These are phyloP conservation scores for Cephaloascus albidus DNA, from an alignment of 805 yeast species.

Conservation along the genomic window DNA sequence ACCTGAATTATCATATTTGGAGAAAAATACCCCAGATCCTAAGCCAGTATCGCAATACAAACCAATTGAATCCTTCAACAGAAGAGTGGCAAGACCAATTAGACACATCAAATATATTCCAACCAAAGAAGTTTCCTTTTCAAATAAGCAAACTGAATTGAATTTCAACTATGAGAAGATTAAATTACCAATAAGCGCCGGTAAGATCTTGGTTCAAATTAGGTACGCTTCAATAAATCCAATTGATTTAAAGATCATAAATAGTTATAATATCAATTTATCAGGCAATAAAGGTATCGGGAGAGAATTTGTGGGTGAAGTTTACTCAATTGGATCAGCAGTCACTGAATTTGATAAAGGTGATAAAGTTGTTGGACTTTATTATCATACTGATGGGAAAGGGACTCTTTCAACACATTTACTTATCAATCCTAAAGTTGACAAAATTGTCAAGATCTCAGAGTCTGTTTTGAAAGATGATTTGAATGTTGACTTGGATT, in stretches of 20 bases:
- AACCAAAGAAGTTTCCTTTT: slow-evolving; percentile 35
- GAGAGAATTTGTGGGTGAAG: slow-evolving; percentile 56
- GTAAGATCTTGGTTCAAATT: slow-evolving; percentile 48
- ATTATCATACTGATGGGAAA: slow-evolving; percentile 37
- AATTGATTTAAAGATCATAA: slow-evolving; percentile 51
- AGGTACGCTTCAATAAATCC: slow-evolving; percentile 56
- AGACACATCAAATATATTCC: slow-evolving; percentile 45
- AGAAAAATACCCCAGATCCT: slow-evolving; percentile 14
- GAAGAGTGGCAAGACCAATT: slow-evolving; percentile 19
- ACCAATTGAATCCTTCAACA: slow-evolving; percentile 1
- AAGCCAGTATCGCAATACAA: slow-evolving; percentile 12
- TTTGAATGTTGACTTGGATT: background rate
- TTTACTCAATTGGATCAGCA: slow-evolving; percentile 46
- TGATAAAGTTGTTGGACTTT: slow-evolving; percentile 56
- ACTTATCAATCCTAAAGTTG: slow-evolving; percentile 41
- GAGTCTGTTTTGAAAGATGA: background rate
- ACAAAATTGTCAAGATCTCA: slow-evolving; percentile 21
- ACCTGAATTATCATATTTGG: slow-evolving; percentile 27
- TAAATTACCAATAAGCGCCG: slow-evolving; percentile 35
- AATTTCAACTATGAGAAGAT: slow-evolving; percentile 45
- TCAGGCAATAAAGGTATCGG: slow-evolving; percentile 60
- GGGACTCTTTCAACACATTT: slow-evolving; percentile 56
- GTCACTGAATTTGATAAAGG: slow-evolving; percentile 36
- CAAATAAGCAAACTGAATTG: slow-evolving; percentile 33
- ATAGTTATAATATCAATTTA: slow-evolving; percentile 41